Evolutionary conservation across 345 rosid genomes (phyloP), one percentile per base, ranked within the genome.

Genomic region (Schrenkiella parvula): DNA sequence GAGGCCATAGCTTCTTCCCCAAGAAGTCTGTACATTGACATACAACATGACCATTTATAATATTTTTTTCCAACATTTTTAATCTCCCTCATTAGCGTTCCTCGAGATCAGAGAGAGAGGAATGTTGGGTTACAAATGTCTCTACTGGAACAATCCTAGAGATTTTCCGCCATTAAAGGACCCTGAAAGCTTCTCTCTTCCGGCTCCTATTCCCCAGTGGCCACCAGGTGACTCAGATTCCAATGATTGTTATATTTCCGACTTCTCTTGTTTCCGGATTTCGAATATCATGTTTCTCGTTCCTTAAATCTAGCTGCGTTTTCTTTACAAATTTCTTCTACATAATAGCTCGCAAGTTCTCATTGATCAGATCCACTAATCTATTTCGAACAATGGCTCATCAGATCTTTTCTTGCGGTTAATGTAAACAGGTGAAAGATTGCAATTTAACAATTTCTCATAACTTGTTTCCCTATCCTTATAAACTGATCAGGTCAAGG

Each of bases 151-250:
- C 35, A 55, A 23, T 58, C 15, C 68, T 57, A 18, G 35, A 59
- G 52, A 80, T 44, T 51, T 48, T 9, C 50, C 79, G 32, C 79
- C 81, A 57, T 42, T 74, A 13, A 63, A 53, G 4, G 77, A 81
- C 65, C 86, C 80, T 18, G 79, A 78, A 46, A 31, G 84, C 56
- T 71, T 77, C 83, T 85, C 86, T 35, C 88, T 93, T 44, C 96
- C 92, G 5, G 56, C 88, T 43, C 71, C 91, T 9, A 84, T 85
- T 35, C 92, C 97, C 42, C 71, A 72, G 12, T 90, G 97, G 93
- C 92, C 97, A 65, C 79, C 72, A 53, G 97, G 98, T 93, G 75
- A 22, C 17, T 37, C 28, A 1, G 9, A 37, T 25, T 57, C 59
- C 25, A 25, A 25, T 2, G 32, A 4, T 51, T 26, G 32, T 26